Percentiles rank a stretch among this genome's conserved stretches.
phyloP scores from a whole-genome alignment of 257 asterid genomes.

The Parsonsia alboflavescens region DNA sequence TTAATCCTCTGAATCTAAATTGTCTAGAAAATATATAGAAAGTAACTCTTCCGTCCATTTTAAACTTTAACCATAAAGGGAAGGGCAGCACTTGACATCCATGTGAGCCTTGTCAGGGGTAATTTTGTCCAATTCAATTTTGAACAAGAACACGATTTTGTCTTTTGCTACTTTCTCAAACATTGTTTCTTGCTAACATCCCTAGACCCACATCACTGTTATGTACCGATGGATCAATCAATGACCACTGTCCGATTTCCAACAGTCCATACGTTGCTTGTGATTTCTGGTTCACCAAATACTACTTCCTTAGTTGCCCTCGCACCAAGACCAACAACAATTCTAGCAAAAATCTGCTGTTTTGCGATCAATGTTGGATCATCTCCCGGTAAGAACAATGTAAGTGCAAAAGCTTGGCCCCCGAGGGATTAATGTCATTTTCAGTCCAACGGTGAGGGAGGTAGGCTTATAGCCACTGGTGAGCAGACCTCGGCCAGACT shows the following conservation, averaged over 20 bases:
- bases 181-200: constrained; percentile 63
- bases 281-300: constrained; percentile 60
- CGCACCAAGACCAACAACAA: constrained; percentile 71
- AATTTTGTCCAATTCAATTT: too few species aligned
- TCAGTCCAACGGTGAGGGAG: too few species aligned
- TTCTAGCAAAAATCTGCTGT: constrained; percentile 59
- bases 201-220: constrained; percentile 66
- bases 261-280: constrained; percentile 66
- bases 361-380: constrained; percentile 52
- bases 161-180: constrained; percentile 73
- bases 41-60: too few species aligned
- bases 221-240: constrained; percentile 47
- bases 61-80: too few species aligned
- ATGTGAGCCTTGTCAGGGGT: too few species aligned
- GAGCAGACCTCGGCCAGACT: too few species aligned
- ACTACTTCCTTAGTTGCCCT: constrained; percentile 68
- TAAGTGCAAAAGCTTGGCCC: constrained; percentile 75
- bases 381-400: constrained; percentile 57
- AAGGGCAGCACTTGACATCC: too few species aligned
- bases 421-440: constrained; percentile 69
- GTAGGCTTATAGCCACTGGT: too few species aligned
- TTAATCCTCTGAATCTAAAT: too few species aligned
- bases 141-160: too few species aligned
- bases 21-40: too few species aligned
- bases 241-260: constrained; percentile 61